Base-by-base conservation (phyloP, 805 yeast genomes). In the Candida mattraensis region DNA sequence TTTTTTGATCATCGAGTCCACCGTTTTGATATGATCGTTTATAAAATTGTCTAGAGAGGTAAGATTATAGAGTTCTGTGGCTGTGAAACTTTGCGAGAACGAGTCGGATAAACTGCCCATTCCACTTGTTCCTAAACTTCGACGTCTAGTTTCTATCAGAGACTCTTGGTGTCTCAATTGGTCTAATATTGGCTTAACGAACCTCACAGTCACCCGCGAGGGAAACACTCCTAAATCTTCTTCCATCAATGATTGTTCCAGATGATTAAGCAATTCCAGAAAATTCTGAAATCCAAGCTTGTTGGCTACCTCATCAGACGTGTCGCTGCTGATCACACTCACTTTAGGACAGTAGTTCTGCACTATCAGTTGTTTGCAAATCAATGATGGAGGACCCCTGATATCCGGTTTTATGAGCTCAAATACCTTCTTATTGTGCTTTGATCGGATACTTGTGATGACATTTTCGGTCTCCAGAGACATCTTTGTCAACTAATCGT, bases 261-360 rank as follows among this genome's bases (percentile, higher is more conserved):
- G 59, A 38, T 50, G 50, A 5, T 40, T 37, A 8, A 62, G 39
- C 11, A 62, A 41, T 6, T 52, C 41, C 16, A 51, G 39, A 28
- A 56, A 40, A 14, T 30, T 39, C 9, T 17, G 13, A 13, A 46
- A 50, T 5, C 56, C 56, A 35, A 50, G 40, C 8, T 20, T 23
- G 5, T 19, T 18, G 5, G 58, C 56, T 9, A 54, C 29, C 2
- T 27, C 39, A 33, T 57, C 48, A 3, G 61, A 57, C 17, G 33
- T 19, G 3, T 38, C 32, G 3, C 63, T 48, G 3, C 60, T 42
- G 5, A 48, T 35, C 7, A 62, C 63, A 3, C 64, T 49, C 11
- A 62, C 42, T 37, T 53, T 60, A 17, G 67, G 67, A 13, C 61
- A 53, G 42, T 45, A 60, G 24, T 48, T 50, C 9, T 50, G 57